Percentiles rank a stretch among this genome's conserved stretches.
Conservation (phyloP, 768 basidiomycete genomes). For the Lactarius sp. region DNA sequence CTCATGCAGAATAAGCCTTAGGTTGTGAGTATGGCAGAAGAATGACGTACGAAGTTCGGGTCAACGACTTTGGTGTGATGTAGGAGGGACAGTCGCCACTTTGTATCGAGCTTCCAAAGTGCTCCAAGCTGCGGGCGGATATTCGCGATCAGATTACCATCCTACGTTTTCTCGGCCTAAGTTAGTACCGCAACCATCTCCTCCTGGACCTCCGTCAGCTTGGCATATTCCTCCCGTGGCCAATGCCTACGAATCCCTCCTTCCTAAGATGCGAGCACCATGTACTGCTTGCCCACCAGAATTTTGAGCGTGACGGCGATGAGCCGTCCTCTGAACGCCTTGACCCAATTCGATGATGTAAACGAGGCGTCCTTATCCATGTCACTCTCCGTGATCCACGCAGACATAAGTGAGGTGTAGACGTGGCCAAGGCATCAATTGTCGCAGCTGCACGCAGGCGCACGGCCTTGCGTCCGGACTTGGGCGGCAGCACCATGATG, state of each 20-base stretch:
- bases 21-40: not conserved
- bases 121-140: conserved; percentile 36
- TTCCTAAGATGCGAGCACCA: conserved; percentile 42
- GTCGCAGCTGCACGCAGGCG: conserved; percentile 40
- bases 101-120: conserved; percentile 39
- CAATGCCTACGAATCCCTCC: conserved; percentile 48
- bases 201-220: conserved; percentile 38
- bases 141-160: not conserved
- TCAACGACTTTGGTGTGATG: conserved; percentile 47
- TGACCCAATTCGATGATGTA: conserved; percentile 28
- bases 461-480: conserved; percentile 45
- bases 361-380: conserved; percentile 13
- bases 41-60: conserved; percentile 45
- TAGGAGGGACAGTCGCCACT: conserved; percentile 39
- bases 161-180: conserved; percentile 28
- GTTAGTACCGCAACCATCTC: conserved; percentile 39
- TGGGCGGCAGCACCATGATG: conserved; percentile 51
- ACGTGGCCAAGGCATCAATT: conserved; percentile 39
- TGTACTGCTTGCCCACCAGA: conserved; percentile 33
- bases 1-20: conserved; percentile 26
- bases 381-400: conserved; percentile 35
- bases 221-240: conserved; percentile 44
- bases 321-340: conserved; percentile 31
- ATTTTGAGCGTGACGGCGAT: conserved; percentile 33
- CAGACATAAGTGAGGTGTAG: conserved; percentile 41